Evolutionary conservation across 129 eudicot species (phyloP), one percentile per base, ranked within the genome.

Genomic region (Calendula officinalis): DNA sequence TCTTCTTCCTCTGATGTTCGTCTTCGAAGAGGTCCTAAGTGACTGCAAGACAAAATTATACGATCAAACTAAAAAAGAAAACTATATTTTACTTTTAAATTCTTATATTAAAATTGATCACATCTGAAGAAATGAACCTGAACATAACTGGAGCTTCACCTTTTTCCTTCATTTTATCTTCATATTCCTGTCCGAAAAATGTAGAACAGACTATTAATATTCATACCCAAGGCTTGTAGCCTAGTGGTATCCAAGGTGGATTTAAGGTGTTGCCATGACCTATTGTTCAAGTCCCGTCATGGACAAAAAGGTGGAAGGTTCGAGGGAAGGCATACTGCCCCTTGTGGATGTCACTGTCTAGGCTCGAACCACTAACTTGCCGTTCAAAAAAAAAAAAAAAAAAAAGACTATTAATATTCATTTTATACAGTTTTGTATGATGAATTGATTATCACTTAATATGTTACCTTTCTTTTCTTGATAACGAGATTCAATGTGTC

Each of bases 141-240:
- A 88, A 92, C 98, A 92, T 92, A 63, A 92, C 95, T 11, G 96
- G 95, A 45, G 85, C 78, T 86, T 92, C 98, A 45, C 98, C 98
- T 67, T 92, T 88, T 73, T 92, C 98, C 83, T 83, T 85, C 96
- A 85, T 74, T 75, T 92, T 92, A 15, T 79, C 90, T 85, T 92
- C 96, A 79, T 92, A 85, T 80, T 92, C 96, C 98, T 92, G 81
- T 7, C 39, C 70, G 69, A 8, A 48, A 48, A 57, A 51, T 11
- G 47, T 43, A 56, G 64, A 62, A 35, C 2, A 75, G 42, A 49
- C 41, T 9, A 47, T 49, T 36, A 55, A 11, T 17, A 22, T 61
- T 45, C 56, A 55, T 4, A 53, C 13, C 34, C n/a, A 42, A 14
- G 9, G 1, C 16, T 53, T 30, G n/a, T 8, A 54, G 41, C 15